Evolutionary conservation across 805 yeast species (phyloP).

Genomic region (Cyberlindnera americana): DNA sequence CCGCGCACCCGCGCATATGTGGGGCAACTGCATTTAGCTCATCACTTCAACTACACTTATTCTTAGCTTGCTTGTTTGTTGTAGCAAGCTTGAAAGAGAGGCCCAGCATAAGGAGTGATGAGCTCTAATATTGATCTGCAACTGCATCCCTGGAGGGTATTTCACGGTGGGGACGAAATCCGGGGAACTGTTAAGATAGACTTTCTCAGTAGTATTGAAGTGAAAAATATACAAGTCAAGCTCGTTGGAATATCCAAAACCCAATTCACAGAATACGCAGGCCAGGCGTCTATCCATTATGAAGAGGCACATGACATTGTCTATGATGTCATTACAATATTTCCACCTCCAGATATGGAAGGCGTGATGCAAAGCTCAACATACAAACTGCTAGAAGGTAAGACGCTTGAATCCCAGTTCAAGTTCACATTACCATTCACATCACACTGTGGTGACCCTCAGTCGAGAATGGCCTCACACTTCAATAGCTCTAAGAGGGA

Average conservation of each 20-base stretch:
- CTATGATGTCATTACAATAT: slow-evolving; percentile 7
- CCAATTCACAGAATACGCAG: not conserved
- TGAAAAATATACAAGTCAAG: slow-evolving; percentile 8
- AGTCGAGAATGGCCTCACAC: slow-evolving; percentile 2
- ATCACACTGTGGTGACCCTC: slow-evolving; percentile 5
- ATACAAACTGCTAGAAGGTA: slow-evolving; percentile 3
- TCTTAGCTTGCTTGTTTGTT: too few relatives aligned
- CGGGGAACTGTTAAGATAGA: slow-evolving; percentile 7
- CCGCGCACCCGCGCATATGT: too few relatives aligned
- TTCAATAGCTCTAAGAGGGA: slow-evolving; percentile 3
- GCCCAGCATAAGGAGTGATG: too few relatives aligned
- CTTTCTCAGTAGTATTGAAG: not conserved
- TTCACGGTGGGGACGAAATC: slow-evolving; percentile 7
- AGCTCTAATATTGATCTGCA: not conserved
- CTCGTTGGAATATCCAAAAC: slow-evolving; percentile 6
- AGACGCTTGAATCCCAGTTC: slow-evolving; percentile 6
- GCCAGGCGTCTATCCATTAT: not conserved
- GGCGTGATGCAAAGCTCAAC: not conserved
- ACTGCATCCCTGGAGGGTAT: slow-evolving; percentile 5
- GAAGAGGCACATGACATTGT: slow-evolving; percentile 7
- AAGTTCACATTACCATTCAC: slow-evolving; percentile 7
- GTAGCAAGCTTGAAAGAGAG: too few relatives aligned
- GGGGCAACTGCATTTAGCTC: too few relatives aligned
- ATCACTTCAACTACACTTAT: too few relatives aligned
- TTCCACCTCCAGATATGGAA: slow-evolving; percentile 5